Evolutionary conservation across 2,329 filamentous ascomycete genomes (phyloP), one percentile per base, ranked within the genome.

Genomic region (Davidsoniella virescens): DNA sequence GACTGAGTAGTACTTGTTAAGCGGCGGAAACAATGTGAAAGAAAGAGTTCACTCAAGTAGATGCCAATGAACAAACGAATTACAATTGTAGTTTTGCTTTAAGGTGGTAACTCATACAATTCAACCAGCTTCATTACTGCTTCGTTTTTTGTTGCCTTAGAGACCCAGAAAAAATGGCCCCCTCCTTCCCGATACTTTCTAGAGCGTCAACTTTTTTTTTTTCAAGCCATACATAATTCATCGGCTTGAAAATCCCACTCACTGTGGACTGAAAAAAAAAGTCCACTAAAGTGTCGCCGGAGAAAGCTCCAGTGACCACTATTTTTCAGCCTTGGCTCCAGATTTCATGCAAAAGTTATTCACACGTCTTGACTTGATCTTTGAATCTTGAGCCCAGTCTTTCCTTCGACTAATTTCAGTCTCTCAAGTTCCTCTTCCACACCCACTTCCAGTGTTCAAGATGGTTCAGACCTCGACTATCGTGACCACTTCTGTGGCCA

Each of bases 401-500:
- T 37, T 26, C 16, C 18, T 26, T 37, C 16, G 23, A 25, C 16
- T 42, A 20, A 25, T 10, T 42, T 29, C 17, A 43, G 29, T 42
- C 16, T 29, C 20, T 9, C 4, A 47, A 23, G 8, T 26, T 14
- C 44, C 10, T 16, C 17, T 47, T 10, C 44, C 26, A n/a, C 41
- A n/a, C 14, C 18, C 44, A 14, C 54, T 12, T 33, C 29, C 29
- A 33, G 29, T 33, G 29, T 33, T 23, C 54, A 60, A 56, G 52
- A 69, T 69, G 67, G 65, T 73, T 55, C 70, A 73, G 62, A 65
- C 70, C 55, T 69, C 67, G 55, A 75, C 70, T 56, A 61, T 79
- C 61, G 71, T 76, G 63, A 77, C 75, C 62, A 73, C 76, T 62
- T 75, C 75, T 52, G 71, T 77, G 60, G 76, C 75, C 60, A 76